Evolutionary conservation across 768 basidiomycete species (phyloP), one percentile per base, ranked within the genome.

Genomic region (Macrolepiota dolichaula): DNA sequence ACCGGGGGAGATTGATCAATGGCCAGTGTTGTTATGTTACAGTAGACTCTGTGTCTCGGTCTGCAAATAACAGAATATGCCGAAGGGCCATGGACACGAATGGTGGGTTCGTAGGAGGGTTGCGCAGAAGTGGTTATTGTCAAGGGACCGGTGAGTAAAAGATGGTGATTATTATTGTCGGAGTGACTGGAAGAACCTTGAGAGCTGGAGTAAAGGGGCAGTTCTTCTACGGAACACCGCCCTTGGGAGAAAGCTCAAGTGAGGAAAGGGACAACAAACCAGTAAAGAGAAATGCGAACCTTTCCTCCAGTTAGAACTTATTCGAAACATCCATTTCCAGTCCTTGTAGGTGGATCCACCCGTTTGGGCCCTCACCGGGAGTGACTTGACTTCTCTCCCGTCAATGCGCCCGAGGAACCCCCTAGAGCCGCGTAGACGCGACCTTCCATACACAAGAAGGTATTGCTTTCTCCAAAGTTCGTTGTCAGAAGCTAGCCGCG

Each of bases 321-420:
- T 88, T 58, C 89, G 81, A 71, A 91, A 92, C 90, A 92, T 91
- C 83, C 84, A 89, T 72, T 90, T 92, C 91, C 91, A 93, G 68
- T 91, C 85, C 68, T 79, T 83, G 50, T 73, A 61, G 10, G 17
- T 36, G 17, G 50, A 51, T 19, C 73, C 68, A 19, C 76, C 73
- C 32, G 68, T 66, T 61, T 73, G 64, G 4, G 76, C 81, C 69
- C 86, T 73, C 27, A 77, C 79, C 11, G 89, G 89, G 29, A 92
- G 73, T 1, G 81, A 77, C 66, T 78, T 85, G 24, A 86, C 72
- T 68, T 85, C 80, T 61, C 85, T 77, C 4, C 85, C 85, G 67
- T 89, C 85, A 5, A 73, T 71, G 51, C 83, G 75, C 9, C 76
- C 76, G 61, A 83, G 72, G 66, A 85, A 86, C 7, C 89, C 91